Percentiles rank a stretch among this genome's conserved stretches.
phyloP scores from a whole-genome alignment of 2,329 filamentous ascomycete species.

The Reticulascus tulasneorum region DNA sequence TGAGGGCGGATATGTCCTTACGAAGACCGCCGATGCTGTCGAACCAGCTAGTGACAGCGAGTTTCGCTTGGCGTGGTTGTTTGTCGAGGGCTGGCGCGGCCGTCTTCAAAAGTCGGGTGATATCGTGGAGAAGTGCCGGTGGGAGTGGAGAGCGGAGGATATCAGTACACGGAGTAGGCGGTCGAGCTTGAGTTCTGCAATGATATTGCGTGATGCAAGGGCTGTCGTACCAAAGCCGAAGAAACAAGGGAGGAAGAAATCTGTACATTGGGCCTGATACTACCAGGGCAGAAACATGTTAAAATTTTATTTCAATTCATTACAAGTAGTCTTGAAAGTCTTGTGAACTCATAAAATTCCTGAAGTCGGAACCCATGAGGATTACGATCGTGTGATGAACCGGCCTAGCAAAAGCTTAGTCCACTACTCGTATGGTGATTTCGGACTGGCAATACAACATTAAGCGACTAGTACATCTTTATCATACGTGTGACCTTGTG shows the following conservation, averaged over 20 bases:
- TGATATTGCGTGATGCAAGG: constrained; percentile 5
- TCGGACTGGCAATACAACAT: no score
- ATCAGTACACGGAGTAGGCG: constrained; percentile 1
- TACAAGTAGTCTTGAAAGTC: no score
- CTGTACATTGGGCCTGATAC: constrained; percentile 12
- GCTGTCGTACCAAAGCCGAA: constrained; percentile 1
- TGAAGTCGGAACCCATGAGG: no score
- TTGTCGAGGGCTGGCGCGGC: constrained; percentile 32
- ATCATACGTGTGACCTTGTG: no score
- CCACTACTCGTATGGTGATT: no score
- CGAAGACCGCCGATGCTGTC: constrained; percentile 1
- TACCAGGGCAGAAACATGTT: no score
- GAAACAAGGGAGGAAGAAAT: constrained; percentile 4
- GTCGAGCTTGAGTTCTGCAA: constrained; percentile 5
- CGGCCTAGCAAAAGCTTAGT: no score
- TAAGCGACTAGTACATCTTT: no score
- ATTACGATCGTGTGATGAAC: no score
- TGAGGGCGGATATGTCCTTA: constrained; percentile 7
- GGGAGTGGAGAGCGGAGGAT: constrained; percentile 25
- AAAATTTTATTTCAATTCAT: no score
- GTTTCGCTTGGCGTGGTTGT: constrained; percentile 32
- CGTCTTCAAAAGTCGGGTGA: constrained; percentile 26
- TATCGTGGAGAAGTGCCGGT: constrained; percentile 27
- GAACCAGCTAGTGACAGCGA: constrained; percentile 18
- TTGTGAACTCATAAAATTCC: no score